Evolutionary conservation across 345 rosid genomes (phyloP).

Genomic region (Populus nigra): DNA sequence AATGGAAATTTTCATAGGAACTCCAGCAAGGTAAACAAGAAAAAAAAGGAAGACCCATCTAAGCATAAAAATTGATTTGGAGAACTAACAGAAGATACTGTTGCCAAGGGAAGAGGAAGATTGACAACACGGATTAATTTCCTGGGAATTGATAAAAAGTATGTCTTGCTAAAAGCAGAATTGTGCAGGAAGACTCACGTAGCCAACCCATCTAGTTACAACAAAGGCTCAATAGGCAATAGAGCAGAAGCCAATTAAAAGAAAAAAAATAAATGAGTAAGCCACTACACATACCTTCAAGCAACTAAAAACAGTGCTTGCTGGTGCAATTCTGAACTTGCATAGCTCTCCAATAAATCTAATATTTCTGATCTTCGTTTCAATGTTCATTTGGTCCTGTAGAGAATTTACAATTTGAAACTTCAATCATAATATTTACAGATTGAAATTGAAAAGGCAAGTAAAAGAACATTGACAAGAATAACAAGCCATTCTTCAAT

Average conservation of each 20-base stretch:
- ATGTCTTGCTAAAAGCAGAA: neutral
- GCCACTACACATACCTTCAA: conserved; percentile 61
- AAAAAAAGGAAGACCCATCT: neutral
- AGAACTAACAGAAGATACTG: neutral
- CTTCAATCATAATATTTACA: neutral
- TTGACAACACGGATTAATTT: neutral
- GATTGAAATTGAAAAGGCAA: conserved; percentile 13
- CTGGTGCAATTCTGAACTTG: conserved; percentile 82
- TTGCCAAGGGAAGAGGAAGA: neutral
- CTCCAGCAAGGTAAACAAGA: neutral
- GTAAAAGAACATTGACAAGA: neutral
- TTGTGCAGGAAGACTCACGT: neutral
- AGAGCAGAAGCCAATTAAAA: neutral
- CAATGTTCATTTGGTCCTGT: conserved; percentile 99
- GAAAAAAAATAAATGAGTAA: conserved; percentile 7
- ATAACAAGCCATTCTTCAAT: conserved; percentile 5
- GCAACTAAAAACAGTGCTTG: conserved; percentile 87
- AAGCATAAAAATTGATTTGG: neutral
- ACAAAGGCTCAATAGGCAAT: neutral
- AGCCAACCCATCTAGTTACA: neutral
- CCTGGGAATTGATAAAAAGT: neutral
- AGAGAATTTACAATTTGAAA: conserved; percentile 22
- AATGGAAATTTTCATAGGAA: neutral
- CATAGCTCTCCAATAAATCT: conserved; percentile 98
- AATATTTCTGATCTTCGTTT: conserved; percentile 93